Evolutionary conservation across 768 basidiomycete species (phyloP).

Genomic region (Naganishia randhawae): DNA sequence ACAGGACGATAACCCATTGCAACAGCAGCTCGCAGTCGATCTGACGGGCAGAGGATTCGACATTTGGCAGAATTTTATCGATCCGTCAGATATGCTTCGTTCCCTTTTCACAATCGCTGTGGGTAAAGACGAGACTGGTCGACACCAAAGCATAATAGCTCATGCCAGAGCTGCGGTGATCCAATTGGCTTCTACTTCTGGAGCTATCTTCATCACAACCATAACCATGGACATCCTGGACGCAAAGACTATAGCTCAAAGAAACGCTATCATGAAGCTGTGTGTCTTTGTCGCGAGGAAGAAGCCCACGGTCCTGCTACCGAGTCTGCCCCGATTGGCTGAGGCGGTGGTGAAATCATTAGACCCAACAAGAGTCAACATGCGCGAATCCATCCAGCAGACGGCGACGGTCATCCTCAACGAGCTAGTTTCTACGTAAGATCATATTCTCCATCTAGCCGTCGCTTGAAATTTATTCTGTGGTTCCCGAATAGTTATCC

Average conservation of each 20-base stretch:
- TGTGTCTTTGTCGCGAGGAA: constrained; percentile 91
- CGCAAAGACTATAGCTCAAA: constrained; percentile 63
- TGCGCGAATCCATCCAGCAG: constrained; percentile 74
- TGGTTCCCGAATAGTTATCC: constrained; percentile 63
- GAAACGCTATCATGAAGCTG: constrained; percentile 85
- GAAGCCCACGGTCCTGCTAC: constrained; percentile 79
- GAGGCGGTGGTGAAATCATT: constrained; percentile 95
- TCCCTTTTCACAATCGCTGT: constrained; percentile 78
- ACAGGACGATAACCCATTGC: not conserved
- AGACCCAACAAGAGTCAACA: constrained; percentile 77
- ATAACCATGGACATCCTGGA: constrained; percentile 78
- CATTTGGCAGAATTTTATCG: constrained; percentile 90
- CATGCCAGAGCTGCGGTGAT: constrained; percentile 80
- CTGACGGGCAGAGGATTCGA: constrained; percentile 85
- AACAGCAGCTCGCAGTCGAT: constrained; percentile 67
- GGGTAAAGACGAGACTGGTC: constrained; percentile 32
- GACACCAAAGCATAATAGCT: constrained; percentile 55
- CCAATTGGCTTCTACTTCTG: constrained; percentile 75
- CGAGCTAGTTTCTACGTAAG: constrained; percentile 87
- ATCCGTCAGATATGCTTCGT: constrained; percentile 81
- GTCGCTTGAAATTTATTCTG: not conserved
- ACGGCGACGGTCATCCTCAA: constrained; percentile 91
- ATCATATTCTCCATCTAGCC: constrained; percentile 10
- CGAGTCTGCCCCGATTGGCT: constrained; percentile 76
- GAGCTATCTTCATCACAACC: constrained; percentile 89